phyloP scores from a whole-genome alignment of 805 yeast species.

The Komagataella ulmi region DNA sequence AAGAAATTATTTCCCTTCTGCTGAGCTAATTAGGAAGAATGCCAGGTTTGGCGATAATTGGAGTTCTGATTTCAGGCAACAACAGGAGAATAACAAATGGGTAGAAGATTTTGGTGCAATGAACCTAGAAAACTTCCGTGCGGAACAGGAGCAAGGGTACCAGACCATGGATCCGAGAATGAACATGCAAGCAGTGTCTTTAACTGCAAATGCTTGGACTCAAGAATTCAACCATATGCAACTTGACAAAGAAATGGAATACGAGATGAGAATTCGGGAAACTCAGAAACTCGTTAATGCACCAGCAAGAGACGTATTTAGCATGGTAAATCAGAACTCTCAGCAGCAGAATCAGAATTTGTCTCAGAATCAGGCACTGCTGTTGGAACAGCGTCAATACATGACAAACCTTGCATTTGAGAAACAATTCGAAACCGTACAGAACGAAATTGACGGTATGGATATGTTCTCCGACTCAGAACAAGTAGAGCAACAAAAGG shows the following conservation, averaged over 20 bases:
- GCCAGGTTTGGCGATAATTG: neutral
- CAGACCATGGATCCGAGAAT: neutral
- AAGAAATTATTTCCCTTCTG: neutral
- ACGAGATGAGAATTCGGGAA: neutral
- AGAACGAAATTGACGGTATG: conserved; percentile 8
- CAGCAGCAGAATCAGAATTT: neutral
- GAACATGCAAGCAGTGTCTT: neutral
- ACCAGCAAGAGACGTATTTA: neutral
- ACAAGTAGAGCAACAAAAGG: conserved; percentile 3
- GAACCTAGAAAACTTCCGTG: conserved; percentile 4
- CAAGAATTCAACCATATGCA: neutral
- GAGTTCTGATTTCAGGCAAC: neutral
- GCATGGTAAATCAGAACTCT: neutral
- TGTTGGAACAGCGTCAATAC: neutral
- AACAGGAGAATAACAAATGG: conserved; percentile 5
- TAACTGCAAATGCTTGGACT: neutral
- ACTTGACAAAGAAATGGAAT: neutral
- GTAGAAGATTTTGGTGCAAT: conserved; percentile 10
- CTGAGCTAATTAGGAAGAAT: neutral
- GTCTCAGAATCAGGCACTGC: neutral
- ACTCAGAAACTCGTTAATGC: neutral
- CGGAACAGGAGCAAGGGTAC: neutral
- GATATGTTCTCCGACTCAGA: conserved; percentile 2
- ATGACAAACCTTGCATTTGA: conserved; percentile 6
- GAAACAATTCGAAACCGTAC: conserved; percentile 15